phyloP scores from a whole-genome alignment of 306 rosid genomes.

The Cucumis melo region DNA sequence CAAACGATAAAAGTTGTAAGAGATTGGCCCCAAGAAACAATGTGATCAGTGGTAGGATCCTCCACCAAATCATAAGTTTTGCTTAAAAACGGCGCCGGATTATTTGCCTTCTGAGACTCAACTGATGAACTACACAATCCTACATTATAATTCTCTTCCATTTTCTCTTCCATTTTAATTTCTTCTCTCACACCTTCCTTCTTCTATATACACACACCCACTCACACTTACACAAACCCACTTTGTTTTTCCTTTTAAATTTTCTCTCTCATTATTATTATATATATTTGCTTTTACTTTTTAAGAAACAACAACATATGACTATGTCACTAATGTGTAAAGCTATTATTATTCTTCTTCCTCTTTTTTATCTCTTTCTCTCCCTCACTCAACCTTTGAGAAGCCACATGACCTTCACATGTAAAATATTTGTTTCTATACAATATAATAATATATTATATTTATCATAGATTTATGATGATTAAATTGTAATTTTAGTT shows the following conservation, averaged over 20 bases:
- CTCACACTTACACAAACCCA: background rate
- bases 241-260: background rate
- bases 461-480: background rate
- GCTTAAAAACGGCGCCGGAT: conserved; percentile 61
- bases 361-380: background rate
- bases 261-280: conserved; percentile 3
- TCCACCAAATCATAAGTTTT: conserved; percentile 75
- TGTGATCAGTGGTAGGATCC: conserved; percentile 57
- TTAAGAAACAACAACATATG: conserved; percentile 32
- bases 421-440: conserved; percentile 24
- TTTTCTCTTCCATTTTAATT: background rate
- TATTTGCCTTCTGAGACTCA: conserved; percentile 30
- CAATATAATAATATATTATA: background rate
- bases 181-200: background rate
- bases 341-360: conserved; percentile 5
- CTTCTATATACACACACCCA: background rate
- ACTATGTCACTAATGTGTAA: conserved; percentile 19
- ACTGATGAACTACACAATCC: conserved; percentile 12
- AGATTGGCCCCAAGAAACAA: conserved; percentile 71
- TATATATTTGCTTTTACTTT: conserved; percentile 12
- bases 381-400: conserved; percentile 17
- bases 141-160: conserved; percentile 8
- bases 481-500: background rate
- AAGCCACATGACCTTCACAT: conserved; percentile 38
- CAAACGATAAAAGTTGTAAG: conserved; percentile 54